Evolutionary conservation across 148 eudicot species (phyloP).

Genomic region (Rhododendron henanense): DNA sequence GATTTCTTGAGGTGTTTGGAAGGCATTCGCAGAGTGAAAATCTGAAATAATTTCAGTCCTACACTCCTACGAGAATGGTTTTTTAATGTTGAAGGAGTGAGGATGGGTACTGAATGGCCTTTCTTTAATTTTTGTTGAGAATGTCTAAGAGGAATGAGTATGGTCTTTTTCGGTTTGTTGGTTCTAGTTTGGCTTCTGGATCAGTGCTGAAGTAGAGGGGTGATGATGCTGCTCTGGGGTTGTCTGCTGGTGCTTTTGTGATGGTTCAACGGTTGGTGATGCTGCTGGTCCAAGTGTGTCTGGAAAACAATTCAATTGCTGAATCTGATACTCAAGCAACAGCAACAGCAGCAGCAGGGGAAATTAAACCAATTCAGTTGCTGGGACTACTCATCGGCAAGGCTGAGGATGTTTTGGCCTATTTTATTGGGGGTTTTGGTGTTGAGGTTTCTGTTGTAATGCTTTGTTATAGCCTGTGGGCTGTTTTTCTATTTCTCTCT

Average conservation of each 20-base stretch:
- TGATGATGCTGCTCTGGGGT: not conserved
- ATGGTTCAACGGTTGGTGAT: no score
- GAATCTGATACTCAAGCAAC: not conserved
- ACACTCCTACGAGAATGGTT: no score
- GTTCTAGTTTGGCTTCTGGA: not conserved
- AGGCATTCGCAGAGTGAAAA: no score
- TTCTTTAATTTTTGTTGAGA: no score
- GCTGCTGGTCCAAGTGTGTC: no score
- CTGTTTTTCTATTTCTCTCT: not conserved
- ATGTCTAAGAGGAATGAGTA: not conserved
- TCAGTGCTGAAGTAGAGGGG: not conserved
- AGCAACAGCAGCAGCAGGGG: not conserved
- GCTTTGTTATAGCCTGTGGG: not conserved
- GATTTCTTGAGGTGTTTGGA: no score
- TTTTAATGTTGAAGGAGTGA: no score
- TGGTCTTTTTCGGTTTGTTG: not conserved
- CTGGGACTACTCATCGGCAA: not conserved
- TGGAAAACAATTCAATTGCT: not conserved
- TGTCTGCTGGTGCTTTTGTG: not conserved
- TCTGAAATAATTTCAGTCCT: no score
- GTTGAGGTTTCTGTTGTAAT: no score
- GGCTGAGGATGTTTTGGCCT: not conserved
- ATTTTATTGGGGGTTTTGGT: no score
- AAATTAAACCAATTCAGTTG: not conserved
- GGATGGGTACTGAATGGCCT: no score